Evolutionary conservation across 1,139 yeast species (phyloP).

Genomic region (Kodamaea suecica): DNA sequence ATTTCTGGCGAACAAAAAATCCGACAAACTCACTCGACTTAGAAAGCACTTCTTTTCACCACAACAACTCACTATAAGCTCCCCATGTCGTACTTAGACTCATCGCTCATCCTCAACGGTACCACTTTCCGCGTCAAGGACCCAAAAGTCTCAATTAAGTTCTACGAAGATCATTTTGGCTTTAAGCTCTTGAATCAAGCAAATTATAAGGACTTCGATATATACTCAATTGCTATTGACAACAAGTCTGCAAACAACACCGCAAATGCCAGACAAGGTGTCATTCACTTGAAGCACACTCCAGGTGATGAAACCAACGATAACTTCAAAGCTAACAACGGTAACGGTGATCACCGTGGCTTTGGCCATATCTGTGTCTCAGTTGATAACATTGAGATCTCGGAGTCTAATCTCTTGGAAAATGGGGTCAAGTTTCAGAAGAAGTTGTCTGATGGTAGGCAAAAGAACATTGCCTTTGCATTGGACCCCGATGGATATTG

Average conservation of each 20-base stretch:
- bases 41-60: too few species aligned
- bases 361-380: conserved; percentile 92
- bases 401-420: conserved; percentile 56
- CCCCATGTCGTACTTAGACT: conserved; percentile 31
- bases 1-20: too few species aligned
- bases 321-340: conserved; percentile 62
- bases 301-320: conserved; percentile 69
- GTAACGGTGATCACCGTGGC: conserved; percentile 84
- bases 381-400: conserved; percentile 70
- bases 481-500: conserved; percentile 96
- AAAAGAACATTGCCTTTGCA: conserved; percentile 87
- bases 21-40: too few species aligned
- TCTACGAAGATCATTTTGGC: conserved; percentile 75
- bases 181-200: conserved; percentile 57
- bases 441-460: conserved; percentile 84
- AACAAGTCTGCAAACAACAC: conserved; percentile 18
- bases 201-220: conserved; percentile 57
- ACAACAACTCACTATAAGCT: too few species aligned
- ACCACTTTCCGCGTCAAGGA: conserved; percentile 81
- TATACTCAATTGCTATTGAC: conserved; percentile 56
- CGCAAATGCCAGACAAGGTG: conserved; percentile 67
- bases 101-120: conserved; percentile 55
- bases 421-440: conserved; percentile 76
- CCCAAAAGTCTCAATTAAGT: conserved; percentile 67
- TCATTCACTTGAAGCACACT: conserved; percentile 80